Evolutionary conservation across 164 flowering plant species (phyloP), one percentile per base, ranked within the genome.

Genomic region (Houttuynia cordata): DNA sequence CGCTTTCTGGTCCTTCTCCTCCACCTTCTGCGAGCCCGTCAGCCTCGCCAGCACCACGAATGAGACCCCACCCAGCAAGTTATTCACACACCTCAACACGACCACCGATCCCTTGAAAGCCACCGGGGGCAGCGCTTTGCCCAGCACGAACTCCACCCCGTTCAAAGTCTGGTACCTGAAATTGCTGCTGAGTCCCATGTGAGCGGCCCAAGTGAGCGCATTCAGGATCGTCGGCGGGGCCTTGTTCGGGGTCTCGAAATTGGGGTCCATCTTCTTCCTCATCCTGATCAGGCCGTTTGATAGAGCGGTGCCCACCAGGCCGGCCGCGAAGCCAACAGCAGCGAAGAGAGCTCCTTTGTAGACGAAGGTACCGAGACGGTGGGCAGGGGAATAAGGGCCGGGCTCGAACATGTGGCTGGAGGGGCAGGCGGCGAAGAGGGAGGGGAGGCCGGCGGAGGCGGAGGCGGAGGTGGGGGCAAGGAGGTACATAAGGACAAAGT

Each of bases 201-300:
- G 98, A 45, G 62, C 18, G 0, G 96, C 96, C 97, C 97, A 92
- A 4, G 98, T 92, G 5, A 65, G 7, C 0, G 97, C 88, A 71
- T 93, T 93, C 72, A 93, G 57, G 40, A 90, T 0, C 0, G 97
- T 83, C 0, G 97, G 96, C 0, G 97, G 98, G 7, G 98, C 65
- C 69, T 92, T 87, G 69, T 92, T 92, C 0, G 88, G 96, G 0
- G 91, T 77, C 71, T 79, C 93, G 51, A 92, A 92, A 10, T 53
- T 67, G 0, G 98, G 96, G 62, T 89, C 97, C 88, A 93, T 86
- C 74, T 86, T 85, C 80, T 90, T 93, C 80, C 84, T 84, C 78
- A 80, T 53, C 62, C 54, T 67, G 59, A 93, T 84, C 82, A 93
- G 61, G 19, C 89, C 91, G 67, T 88, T 91, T 0, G 98, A 87